phyloP scores from a whole-genome alignment of 1,284 basidiomycete genomes.

The Sporisorium iseilematis-ciliati region DNA sequence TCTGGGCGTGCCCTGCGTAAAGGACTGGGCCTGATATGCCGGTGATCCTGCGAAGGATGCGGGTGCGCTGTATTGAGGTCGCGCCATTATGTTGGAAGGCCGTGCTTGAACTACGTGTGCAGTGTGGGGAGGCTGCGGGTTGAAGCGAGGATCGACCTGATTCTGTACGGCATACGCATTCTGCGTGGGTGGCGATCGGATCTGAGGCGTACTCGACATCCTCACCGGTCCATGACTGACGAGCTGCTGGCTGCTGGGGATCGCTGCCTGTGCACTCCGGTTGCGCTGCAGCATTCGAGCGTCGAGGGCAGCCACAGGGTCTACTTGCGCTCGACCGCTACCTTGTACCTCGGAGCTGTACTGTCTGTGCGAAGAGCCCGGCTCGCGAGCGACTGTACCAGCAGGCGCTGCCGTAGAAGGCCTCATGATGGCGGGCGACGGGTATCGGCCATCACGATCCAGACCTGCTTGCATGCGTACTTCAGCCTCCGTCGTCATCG shows the following conservation, averaged over 20 bases:
- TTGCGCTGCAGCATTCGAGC: slow-evolving; percentile 40
- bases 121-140: slow-evolving; percentile 12
- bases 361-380: slow-evolving; percentile 36
- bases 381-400: slow-evolving; percentile 19
- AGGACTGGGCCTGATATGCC: slow-evolving; percentile 29
- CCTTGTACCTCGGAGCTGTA: slow-evolving; percentile 48
- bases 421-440: slow-evolving; percentile 39
- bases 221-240: slow-evolving; percentile 25
- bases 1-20: slow-evolving; percentile 16
- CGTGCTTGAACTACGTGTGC: slow-evolving; percentile 20
- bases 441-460: slow-evolving; percentile 52
- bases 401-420: slow-evolving; percentile 48
- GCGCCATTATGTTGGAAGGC: slow-evolving; percentile 14
- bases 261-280: slow-evolving; percentile 48
- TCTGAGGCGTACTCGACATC: slow-evolving; percentile 46
- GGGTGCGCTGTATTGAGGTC: slow-evolving; percentile 34
- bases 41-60: slow-evolving; percentile 19
- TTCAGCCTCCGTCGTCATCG: slow-evolving; percentile 32
- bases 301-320: slow-evolving; percentile 15
- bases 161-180: slow-evolving; percentile 9
- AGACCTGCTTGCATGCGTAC: slow-evolving; percentile 35
- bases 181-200: slow-evolving; percentile 38
- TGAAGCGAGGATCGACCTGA: slow-evolving; percentile 34
- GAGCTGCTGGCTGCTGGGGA: slow-evolving; percentile 35
- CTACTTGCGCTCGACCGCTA: slow-evolving; percentile 4